Evolutionary conservation across 2,329 filamentous ascomycete genomes (phyloP).

Genomic region (Ploettnerulaceae sp.): DNA sequence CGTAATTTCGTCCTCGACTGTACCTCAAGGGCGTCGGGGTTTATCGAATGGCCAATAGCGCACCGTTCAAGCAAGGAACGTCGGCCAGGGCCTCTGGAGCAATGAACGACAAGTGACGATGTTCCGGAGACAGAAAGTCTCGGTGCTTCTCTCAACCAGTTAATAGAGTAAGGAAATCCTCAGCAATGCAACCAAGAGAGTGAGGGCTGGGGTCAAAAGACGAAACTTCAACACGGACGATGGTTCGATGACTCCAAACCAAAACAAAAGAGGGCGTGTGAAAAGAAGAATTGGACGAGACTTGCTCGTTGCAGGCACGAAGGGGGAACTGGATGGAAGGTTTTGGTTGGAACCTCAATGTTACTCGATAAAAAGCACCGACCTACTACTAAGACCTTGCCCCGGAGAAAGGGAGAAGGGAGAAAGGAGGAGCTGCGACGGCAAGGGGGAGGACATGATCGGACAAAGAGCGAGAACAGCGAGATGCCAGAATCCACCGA

Average conservation of each 20-base stretch:
- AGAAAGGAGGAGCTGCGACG: not conserved
- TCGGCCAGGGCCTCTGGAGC: constrained; percentile 7
- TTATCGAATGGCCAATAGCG: constrained; percentile 22
- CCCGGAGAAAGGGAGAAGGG: not conserved
- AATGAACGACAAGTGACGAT: not conserved
- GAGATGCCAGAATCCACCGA: too few relatives aligned
- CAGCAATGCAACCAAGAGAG: constrained; percentile 26
- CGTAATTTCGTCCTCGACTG: not conserved
- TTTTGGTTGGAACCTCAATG: not conserved
- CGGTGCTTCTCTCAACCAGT: not conserved
- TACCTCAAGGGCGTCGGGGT: constrained; percentile 7
- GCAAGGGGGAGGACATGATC: not conserved
- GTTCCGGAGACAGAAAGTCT: not conserved
- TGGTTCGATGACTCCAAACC: not conserved
- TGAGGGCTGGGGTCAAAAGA: constrained; percentile 18
- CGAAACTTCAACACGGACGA: constrained; percentile 23
- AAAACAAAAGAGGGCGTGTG: constrained; percentile 9
- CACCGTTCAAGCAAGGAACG: constrained; percentile 10
- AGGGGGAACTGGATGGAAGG: constrained; percentile 8
- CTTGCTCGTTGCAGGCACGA: constrained; percentile 9
- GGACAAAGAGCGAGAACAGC: too few relatives aligned
- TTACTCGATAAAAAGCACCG: constrained; percentile 8
- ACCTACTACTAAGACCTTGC: constrained; percentile 4
- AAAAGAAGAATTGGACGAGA: constrained; percentile 16
- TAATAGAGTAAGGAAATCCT: constrained; percentile 11